Evolutionary conservation across 768 basidiomycete species (phyloP), one percentile per base, ranked within the genome.

Genomic region (Termitomyces sp.): DNA sequence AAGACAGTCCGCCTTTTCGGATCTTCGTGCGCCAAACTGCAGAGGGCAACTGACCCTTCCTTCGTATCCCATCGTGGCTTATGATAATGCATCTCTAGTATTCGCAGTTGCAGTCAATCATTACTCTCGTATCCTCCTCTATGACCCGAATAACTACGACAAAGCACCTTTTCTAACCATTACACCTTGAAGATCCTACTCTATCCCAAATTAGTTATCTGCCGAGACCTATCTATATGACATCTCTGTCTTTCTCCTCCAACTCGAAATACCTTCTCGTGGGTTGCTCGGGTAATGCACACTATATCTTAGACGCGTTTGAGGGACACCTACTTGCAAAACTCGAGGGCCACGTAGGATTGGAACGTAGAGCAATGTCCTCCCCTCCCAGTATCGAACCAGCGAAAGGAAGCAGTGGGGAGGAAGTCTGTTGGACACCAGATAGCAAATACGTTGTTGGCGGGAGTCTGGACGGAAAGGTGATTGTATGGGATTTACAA

Each of bases 1-100:
- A 91, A 88, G 64, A 98, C 94, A 1, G 95, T 98, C 19, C 84
- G 96, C 26, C 72, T 98, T 17, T n/a, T 99, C 97, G 97, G 97
- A 99, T 71, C 78, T 98, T 40, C 86, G 95, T 44, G 75, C 85
- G 12, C 83, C 85, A 0, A 74, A 76, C 22, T 93, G 92, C 66
- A 80, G 88, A 54, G 94, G 94, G 24, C 76, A 88, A 26, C 75
- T 94, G 53, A 83, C 83, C 62, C 77, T 94, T 19, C 88, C 88
- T 10, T 79, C 85, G 5, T 69, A 82, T 15, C 89, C 93, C 15
- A 80, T 93, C 54, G 79, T 93, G 19, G 90, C 93, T 5, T 94
- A 94, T 69, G 93, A 95, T 66, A 74, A 84, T 2, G 79, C 84
- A 6, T 92, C 92, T 15, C 71, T 90, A 51, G 86, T 94, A 30